Evolutionary conservation across 2,329 filamentous ascomycete species (phyloP).

Genomic region (Cryphonectria carpinicola): DNA sequence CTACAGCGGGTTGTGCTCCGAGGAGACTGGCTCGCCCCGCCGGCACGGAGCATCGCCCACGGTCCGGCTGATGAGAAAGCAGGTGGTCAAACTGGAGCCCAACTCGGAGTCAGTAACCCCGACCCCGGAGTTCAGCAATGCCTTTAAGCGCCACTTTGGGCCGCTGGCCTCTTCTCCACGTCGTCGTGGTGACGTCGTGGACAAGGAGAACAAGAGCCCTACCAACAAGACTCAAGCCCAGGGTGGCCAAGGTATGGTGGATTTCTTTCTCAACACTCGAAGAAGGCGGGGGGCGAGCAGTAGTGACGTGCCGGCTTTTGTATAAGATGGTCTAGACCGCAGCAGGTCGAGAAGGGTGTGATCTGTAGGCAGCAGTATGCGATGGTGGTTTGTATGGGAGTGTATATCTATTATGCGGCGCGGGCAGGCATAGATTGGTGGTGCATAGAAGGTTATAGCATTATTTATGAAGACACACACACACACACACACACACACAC

Average conservation of each 20-base stretch:
- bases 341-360: neutral
- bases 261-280: slow-evolving; percentile 25
- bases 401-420: neutral
- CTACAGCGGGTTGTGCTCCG: slow-evolving; percentile 5
- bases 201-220: slow-evolving; percentile 21
- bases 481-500: no score
- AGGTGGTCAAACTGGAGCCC: slow-evolving; percentile 9
- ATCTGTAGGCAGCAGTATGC: neutral
- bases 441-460: neutral
- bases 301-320: slow-evolving; percentile 20
- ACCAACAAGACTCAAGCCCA: neutral
- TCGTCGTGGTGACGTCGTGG: slow-evolving; percentile 2
- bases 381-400: neutral
- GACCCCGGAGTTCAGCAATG: slow-evolving; percentile 23
- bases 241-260: slow-evolving; percentile 27
- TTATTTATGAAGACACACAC: neutral
- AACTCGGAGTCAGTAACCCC: slow-evolving; percentile 14
- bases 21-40: slow-evolving; percentile 22
- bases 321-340: slow-evolving; percentile 9
- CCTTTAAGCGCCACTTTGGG: slow-evolving; percentile 24
- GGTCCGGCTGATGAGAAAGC: slow-evolving; percentile 25
- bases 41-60: slow-evolving; percentile 18
- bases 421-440: neutral
- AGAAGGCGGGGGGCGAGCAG: slow-evolving; percentile 12
- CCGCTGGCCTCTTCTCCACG: slow-evolving; percentile 1